Conservation (phyloP, 2,329 filamentous ascomycete genomes). For the Colletotrichum australisinense region DNA sequence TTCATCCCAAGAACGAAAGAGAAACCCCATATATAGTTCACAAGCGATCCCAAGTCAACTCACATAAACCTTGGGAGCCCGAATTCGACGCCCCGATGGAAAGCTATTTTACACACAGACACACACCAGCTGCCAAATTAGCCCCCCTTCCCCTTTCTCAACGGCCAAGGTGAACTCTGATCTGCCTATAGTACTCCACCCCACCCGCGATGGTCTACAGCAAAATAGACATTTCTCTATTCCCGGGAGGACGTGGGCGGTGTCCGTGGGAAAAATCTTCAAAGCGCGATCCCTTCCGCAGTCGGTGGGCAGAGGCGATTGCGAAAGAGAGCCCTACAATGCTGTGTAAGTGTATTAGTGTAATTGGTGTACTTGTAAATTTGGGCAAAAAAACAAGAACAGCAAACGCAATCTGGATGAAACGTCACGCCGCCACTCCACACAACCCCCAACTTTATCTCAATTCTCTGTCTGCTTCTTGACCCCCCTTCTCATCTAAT, state of each 20-base stretch:
- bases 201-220: not conserved
- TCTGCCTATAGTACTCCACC: not conserved
- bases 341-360: no score
- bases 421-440: not conserved
- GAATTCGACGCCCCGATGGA: not conserved
- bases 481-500: not conserved
- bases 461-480: not conserved
- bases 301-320: not conserved
- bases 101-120: not conserved
- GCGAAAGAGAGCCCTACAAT: not conserved
- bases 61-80: not conserved
- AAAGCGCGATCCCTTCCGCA: not conserved
- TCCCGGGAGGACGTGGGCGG: not conserved
- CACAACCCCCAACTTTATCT: conserved; percentile 8
- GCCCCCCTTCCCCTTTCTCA: not conserved
- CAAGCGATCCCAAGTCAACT: not conserved
- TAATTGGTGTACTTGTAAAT: not conserved
- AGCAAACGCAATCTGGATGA: not conserved
- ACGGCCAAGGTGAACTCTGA: not conserved
- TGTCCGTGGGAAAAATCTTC: not conserved
- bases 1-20: not conserved
- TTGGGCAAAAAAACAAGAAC: not conserved
- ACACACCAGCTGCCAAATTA: not conserved
- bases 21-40: not conserved
- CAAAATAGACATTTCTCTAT: not conserved